phyloP scores from a whole-genome alignment of 2,329 filamentous ascomycete species.

The Clarireedia homoeocarpa region DNA sequence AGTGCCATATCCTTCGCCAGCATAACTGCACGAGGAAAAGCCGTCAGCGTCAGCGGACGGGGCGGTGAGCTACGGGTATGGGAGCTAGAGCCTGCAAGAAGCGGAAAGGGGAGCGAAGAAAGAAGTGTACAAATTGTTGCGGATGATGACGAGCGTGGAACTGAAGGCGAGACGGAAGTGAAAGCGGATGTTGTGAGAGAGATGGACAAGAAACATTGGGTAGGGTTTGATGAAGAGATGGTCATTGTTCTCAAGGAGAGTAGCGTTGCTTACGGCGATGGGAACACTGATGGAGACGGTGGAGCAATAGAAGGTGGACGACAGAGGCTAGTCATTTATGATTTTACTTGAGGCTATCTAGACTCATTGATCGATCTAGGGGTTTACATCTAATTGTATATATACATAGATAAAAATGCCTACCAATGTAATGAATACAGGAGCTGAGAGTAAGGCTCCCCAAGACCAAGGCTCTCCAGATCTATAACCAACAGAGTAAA shows the following conservation, averaged over 20 bases:
- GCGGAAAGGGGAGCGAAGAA: neutral
- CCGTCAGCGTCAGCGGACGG: conserved; percentile 43
- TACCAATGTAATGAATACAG: too few species aligned
- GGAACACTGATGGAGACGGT: neutral
- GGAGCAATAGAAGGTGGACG: conserved; percentile 11
- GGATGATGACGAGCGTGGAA: neutral
- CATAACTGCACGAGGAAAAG: conserved; percentile 61
- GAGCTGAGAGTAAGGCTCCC: too few species aligned
- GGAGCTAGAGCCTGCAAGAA: conserved; percentile 6
- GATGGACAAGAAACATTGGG: conserved; percentile 38
- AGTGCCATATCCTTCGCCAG: conserved; percentile 60
- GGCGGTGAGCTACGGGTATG: neutral
- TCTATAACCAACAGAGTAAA: too few species aligned
- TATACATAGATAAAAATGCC: too few species aligned
- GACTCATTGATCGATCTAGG: too few species aligned
- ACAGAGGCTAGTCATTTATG: conserved; percentile 58
- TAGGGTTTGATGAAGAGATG: conserved; percentile 66
- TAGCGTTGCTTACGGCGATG: neutral
- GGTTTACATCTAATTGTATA: too few species aligned
- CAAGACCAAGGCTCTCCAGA: too few species aligned
- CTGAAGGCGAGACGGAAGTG: neutral
- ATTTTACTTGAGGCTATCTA: conserved; percentile 44
- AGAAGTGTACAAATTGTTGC: neutral
- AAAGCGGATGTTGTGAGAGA: neutral
- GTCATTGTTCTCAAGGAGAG: conserved; percentile 51